A percentile compares a stretch with the other conserved stretches of the same genome.
Conservation (phyloP, 2,329 filamentous ascomycete genomes). For the Colletotrichum godetiae region DNA sequence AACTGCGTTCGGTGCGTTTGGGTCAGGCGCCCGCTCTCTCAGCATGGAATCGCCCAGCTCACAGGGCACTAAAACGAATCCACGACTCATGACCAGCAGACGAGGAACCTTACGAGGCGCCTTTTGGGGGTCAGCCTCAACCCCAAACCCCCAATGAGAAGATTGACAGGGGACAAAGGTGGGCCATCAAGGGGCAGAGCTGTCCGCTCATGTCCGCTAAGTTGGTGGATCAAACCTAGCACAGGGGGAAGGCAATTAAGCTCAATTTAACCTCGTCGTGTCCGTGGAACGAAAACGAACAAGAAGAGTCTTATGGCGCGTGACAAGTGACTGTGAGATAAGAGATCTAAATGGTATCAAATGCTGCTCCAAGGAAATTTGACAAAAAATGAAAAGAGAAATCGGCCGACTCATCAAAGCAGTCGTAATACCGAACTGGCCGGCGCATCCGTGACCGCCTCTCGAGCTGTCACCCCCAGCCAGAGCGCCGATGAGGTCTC, state of each 20-base stretch:
- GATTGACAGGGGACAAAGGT: conserved; percentile 14
- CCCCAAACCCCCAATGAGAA: not conserved
- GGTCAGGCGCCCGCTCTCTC: not conserved
- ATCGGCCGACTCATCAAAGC: not conserved
- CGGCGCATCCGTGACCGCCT: not conserved
- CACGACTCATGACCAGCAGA: conserved; percentile 26
- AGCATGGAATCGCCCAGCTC: not conserved
- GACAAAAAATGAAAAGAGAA: not conserved
- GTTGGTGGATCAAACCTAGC: not conserved
- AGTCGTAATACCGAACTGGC: too few species aligned
- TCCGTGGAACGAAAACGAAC: not conserved
- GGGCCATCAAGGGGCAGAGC: not conserved
- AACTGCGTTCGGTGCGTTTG: not conserved
- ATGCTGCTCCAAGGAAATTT: not conserved
- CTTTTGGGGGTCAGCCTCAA: not conserved
- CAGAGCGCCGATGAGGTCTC: not conserved
- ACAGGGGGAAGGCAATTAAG: not conserved
- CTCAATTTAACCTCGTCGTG: conserved; percentile 11
- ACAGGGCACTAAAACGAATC: not conserved
- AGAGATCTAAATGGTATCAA: conserved; percentile 26
- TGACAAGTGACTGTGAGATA: not conserved
- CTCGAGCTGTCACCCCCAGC: not conserved
- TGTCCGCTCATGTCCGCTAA: conserved; percentile 13
- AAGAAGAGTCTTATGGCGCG: not conserved
- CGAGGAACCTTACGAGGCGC: not conserved